Evolutionary conservation across 192 early-diverging fungal genomes (phyloP), one percentile per base, ranked within the genome.

Genomic region (Coemansia javaensis): DNA sequence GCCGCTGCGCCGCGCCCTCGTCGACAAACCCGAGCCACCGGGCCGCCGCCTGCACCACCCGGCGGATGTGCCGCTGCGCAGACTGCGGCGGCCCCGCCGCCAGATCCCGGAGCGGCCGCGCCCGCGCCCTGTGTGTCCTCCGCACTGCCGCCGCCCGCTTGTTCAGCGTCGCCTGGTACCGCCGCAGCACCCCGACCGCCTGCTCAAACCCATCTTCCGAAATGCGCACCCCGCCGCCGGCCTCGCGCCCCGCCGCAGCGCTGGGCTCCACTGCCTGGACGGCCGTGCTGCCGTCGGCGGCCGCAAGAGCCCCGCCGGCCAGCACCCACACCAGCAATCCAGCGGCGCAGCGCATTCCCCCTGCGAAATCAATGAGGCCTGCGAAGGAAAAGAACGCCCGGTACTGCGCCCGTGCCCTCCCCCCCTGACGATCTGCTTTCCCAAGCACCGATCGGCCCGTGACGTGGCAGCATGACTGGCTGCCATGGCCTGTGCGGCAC

Each of bases 141-240:
- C 32, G 47, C 30, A 7, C 16, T 0, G 37, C 32, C 37, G 33
- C 32, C 37, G 33, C 32, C 32, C 12, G 41, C 13, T 32, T 46
- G 16, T 14, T 28, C 3, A 55, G 27, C 3, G 17, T 25, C 2
- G 27, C 12, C 23, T 63, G 47, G 48, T 63, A 56, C 34, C 44
- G 47, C 11, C 47, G 33, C 7, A 63, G 47, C 0, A 55, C 44
- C 11, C 32, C 37, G 15, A 46, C 18, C 2, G 61, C 60, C 16
- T n/a, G 18, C 3, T 38, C 46, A 44, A 44, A 32, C n/a, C 28
- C 14, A 5, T 15, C 43, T 14, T 44, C 16, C 7, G 12, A 14
- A 11, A 10, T 42, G 27, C 24, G 40, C 23, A 14, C 15, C 2
- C 11, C 11, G 14, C 4, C 21, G 7, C 5, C n/a, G 3, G 40